Conservation (phyloP, 805 yeast genomes). For the Hagleromyces aurorensis region DNA sequence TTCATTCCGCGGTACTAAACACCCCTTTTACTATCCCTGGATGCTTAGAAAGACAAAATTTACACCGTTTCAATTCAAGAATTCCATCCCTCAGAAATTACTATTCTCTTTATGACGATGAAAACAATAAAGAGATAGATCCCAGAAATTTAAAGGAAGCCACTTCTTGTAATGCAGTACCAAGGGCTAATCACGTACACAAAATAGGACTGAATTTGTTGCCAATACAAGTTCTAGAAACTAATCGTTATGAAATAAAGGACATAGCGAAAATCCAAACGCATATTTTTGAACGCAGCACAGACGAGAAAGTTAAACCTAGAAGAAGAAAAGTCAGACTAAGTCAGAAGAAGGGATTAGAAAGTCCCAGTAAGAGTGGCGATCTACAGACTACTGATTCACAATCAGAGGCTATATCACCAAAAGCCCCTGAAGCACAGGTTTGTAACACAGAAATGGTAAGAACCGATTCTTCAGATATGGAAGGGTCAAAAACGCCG, state of each 20-base stretch:
- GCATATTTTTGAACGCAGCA: conserved; percentile 26
- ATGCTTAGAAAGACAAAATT: conserved; percentile 30
- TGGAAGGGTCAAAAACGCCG: no score
- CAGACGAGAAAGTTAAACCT: conserved; percentile 22
- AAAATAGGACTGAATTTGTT: conserved; percentile 15
- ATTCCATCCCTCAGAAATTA: conserved; percentile 27
- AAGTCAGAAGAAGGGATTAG: conserved; percentile 10
- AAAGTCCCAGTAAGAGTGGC: no score
- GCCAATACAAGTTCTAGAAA: conserved; percentile 20
- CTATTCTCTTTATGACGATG: conserved; percentile 9
- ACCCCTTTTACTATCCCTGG: conserved; percentile 33
- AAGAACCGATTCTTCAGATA: no score
- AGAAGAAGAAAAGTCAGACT: conserved; percentile 27
- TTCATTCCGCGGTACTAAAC: conserved; percentile 46
- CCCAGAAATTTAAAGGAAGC: conserved; percentile 4
- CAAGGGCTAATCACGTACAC: neutral
- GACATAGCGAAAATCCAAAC: conserved; percentile 29
- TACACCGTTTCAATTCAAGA: conserved; percentile 27
- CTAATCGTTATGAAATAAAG: conserved; percentile 18
- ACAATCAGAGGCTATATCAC: no score
- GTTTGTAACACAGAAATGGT: no score
- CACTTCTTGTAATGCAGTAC: conserved; percentile 1
- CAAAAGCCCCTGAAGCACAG: no score
- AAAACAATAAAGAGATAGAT: conserved; percentile 4
- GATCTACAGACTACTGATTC: no score